These are phyloP conservation scores for Penicillium atrosanguineum DNA, from an alignment of 495 filamentous ascomycete genomes.

Conservation along the genomic window DNA sequence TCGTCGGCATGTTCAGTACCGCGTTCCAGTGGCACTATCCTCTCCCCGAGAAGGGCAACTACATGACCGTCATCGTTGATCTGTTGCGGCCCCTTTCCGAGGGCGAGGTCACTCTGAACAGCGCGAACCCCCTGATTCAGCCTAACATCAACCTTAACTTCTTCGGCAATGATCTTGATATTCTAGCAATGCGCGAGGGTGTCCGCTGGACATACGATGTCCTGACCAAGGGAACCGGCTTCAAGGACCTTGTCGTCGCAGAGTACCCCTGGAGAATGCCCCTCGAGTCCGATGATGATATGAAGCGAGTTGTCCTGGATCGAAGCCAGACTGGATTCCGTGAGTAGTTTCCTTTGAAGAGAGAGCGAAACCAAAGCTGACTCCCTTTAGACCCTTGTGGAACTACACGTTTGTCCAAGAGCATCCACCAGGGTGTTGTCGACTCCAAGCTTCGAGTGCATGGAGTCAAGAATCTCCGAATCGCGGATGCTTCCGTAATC, in stretches of 20 bases:
- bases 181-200: constrained; percentile 56
- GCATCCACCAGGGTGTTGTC: constrained; percentile 52
- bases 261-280: constrained; percentile 65
- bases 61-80: constrained; percentile 59
- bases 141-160: constrained; percentile 62
- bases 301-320: constrained; percentile 55
- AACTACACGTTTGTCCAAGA: constrained; percentile 50
- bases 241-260: constrained; percentile 52
- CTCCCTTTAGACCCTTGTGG: constrained; percentile 47
- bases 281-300: constrained; percentile 50
- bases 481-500: constrained; percentile 43
- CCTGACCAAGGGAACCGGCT: constrained; percentile 52
- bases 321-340: constrained; percentile 59
- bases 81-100: constrained; percentile 54
- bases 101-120: constrained; percentile 52
- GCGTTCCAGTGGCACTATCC: constrained; percentile 67
- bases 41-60: constrained; percentile 44
- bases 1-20: constrained; percentile 57
- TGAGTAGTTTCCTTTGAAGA: constrained; percentile 6
- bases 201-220: constrained; percentile 55
- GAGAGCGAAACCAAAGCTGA: background rate
- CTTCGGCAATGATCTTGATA: constrained; percentile 54
- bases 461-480: constrained; percentile 50
- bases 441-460: constrained; percentile 53
- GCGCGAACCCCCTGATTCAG: constrained; percentile 47